phyloP scores from a whole-genome alignment of 345 rosid genomes.

The Arabidopsis suecica region DNA sequence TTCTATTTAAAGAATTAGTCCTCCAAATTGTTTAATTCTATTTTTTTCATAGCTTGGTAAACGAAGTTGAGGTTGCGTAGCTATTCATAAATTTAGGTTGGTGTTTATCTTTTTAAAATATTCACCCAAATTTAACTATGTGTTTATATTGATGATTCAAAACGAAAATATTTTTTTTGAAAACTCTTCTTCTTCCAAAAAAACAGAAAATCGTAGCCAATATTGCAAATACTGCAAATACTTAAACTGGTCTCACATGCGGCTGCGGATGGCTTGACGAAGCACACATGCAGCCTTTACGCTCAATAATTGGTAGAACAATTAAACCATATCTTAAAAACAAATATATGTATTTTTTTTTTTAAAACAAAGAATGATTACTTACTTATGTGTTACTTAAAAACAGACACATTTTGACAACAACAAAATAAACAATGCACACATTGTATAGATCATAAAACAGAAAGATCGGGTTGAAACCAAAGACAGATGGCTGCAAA shows the following conservation, averaged over 20 bases:
- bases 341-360: not conserved
- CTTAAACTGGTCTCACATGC: conserved; percentile 10
- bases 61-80: not conserved
- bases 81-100: not conserved
- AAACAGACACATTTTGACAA: conserved; percentile 14
- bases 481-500: conserved; percentile 18
- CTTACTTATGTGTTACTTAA: conserved; percentile 5
- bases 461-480: conserved; percentile 26
- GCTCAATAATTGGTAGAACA: conserved; percentile 24
- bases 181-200: too few relatives aligned
- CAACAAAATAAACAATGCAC: not conserved
- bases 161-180: too few relatives aligned
- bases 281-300: conserved; percentile 10
- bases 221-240: conserved; percentile 19
- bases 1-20: not conserved
- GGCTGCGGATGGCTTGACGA: conserved; percentile 1
- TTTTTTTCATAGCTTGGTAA: not conserved
- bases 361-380: not conserved
- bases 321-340: conserved; percentile 5
- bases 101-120: not conserved
- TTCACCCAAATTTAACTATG: not conserved
- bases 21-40: not conserved
- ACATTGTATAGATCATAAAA: conserved; percentile 29
- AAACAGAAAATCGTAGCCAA: not conserved
- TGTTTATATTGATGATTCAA: not conserved